phyloP scores from a whole-genome alignment of 73 alveolate genomes.

The Tetrahymena malaccensis region DNA sequence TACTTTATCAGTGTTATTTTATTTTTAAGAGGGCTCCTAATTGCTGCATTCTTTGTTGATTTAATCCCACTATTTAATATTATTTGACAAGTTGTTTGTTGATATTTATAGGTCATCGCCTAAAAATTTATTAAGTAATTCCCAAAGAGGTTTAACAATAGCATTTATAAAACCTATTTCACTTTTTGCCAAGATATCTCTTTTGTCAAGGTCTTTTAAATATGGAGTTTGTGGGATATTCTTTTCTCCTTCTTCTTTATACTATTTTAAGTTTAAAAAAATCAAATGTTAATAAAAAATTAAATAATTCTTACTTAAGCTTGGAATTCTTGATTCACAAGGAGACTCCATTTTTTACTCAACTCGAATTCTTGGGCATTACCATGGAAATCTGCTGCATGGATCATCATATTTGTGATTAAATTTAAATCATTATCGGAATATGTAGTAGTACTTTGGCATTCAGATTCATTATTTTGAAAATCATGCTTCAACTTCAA shows the following conservation, averaged over 20 bases:
- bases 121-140: constrained; percentile 16
- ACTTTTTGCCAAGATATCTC: constrained; percentile 18
- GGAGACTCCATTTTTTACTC: constrained; percentile 19
- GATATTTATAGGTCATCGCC: background rate
- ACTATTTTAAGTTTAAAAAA: background rate
- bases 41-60: background rate
- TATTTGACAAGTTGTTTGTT: background rate
- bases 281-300: background rate
- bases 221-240: constrained; percentile 20
- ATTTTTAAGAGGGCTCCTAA: background rate
- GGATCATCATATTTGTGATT: constrained; percentile 33
- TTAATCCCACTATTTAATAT: background rate
- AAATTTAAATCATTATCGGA: constrained; percentile 25
- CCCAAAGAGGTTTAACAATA: constrained; percentile 42
- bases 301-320: background rate
- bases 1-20: background rate
- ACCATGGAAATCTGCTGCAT: constrained; percentile 35
- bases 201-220: constrained; percentile 22
- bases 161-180: constrained; percentile 36
- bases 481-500: constrained; percentile 1
- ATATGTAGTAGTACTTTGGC: background rate
- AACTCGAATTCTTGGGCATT: constrained; percentile 18
- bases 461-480: background rate
- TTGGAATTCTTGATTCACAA: constrained; percentile 22
- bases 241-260: constrained; percentile 22